Base-by-base conservation (phyloP, 306 rosid genomes). In the Myrica gale region DNA sequence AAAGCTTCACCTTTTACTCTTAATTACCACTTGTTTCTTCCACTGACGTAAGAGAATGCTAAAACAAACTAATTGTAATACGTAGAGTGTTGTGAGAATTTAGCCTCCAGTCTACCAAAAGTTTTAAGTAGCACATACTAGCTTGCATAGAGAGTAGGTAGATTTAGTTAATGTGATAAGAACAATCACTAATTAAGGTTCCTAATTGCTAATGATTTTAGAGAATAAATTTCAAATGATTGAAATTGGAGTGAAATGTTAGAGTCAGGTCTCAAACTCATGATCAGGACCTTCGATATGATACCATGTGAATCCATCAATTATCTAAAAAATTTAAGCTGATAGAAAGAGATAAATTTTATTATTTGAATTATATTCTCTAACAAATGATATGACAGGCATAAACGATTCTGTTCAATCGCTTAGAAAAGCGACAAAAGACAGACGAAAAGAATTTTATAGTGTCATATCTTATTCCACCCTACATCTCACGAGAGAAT, bases 401-500 rank as follows among this genome's bases (percentile, higher is more conserved):
- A 65, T 15, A 65, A 39, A 65, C 2, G 12, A 11, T 1, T 56
- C 1, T 17, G 8, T 2, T 8, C 9, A 10, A 6, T 41, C 19
- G 2, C 6, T 12, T 5, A 19, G 26, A 15, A 4, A 50, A 43
- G 80, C 62, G 77, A 46, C 77, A 81, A 63, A 39, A 2, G 3
- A 65, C 47, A 26, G 15, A 73, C 41, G 42, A 48, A 68, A 32
- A 32, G 37, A 72, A 72, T 76, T 51, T 69, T 15, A 51, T 44
- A 10, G 21, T 42, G 74, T 11, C 39, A 55, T 15, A 46, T 43
- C 58, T 68, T 60, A 51, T 69, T 61, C 77, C 57, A 60, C 44
- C 26, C 43, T 70, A 60, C 52, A 42, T 73, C 46, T 58, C 26
- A 41, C 7, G 65, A 37, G 43, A 77, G 9, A 74, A 79, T 13